Percentiles rank a stretch among this genome's conserved stretches.
phyloP scores from a whole-genome alignment of 2,329 filamentous ascomycete genomes.

The Diaporthe vaccinii region DNA sequence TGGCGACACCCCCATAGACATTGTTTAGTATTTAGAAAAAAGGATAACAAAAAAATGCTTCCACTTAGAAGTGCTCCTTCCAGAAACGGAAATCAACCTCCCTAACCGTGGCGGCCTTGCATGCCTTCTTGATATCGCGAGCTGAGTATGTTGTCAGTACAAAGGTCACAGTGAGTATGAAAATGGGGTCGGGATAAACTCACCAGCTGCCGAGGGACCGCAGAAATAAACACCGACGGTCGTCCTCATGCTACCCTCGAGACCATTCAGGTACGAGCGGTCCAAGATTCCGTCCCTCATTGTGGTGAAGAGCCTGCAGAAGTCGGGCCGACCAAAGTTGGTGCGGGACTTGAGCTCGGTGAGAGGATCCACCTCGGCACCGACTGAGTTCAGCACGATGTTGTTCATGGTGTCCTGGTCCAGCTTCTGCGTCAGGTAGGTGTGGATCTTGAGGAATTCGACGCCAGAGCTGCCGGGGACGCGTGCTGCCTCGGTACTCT shows the following conservation, averaged over 20 bases:
- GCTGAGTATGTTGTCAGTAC: constrained; percentile 68
- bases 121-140: constrained; percentile 86
- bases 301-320: constrained; percentile 80
- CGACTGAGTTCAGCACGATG: constrained; percentile 96
- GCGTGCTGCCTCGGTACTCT: constrained; percentile 79
- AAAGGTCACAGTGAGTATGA: background rate
- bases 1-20: constrained; percentile 6
- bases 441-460: constrained; percentile 98
- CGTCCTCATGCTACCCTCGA: constrained; percentile 82
- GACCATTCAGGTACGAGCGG: constrained; percentile 84
- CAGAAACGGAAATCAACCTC: constrained; percentile 97
- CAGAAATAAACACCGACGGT: constrained; percentile 99
- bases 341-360: constrained; percentile 92
- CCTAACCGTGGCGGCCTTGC: constrained; percentile 77
- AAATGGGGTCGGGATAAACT: constrained; percentile 46
- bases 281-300: constrained; percentile 92
- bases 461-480: constrained; percentile 75
- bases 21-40: background rate
- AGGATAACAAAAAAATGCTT: background rate
- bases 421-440: constrained; percentile 93
- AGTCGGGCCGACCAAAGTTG: constrained; percentile 96
- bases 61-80: constrained; percentile 88
- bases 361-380: constrained; percentile 87
- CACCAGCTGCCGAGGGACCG: constrained; percentile 81
- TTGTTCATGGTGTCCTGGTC: constrained; percentile 95